A percentile compares a stretch with the other conserved stretches of the same genome.
Conservation (phyloP, 768 basidiomycete genomes). For the Xanthoconium purpureum region DNA sequence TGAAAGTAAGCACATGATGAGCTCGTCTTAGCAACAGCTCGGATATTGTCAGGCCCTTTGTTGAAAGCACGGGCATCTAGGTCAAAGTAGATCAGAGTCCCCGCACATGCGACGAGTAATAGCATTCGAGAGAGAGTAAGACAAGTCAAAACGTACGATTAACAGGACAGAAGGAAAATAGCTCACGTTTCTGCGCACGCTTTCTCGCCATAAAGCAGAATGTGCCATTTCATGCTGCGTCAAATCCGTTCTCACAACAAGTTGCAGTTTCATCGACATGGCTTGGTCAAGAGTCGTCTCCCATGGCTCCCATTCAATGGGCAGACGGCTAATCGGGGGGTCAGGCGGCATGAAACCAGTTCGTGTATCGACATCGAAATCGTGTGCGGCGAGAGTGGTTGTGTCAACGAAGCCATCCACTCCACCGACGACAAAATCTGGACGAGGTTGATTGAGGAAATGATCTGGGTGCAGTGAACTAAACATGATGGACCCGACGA, state of each 20-base stretch:
- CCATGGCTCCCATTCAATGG: conserved; percentile 66
- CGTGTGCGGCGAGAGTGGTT: conserved; percentile 72
- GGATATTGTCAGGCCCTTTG: conserved; percentile 43
- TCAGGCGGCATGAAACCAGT: conserved; percentile 91
- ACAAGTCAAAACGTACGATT: background rate
- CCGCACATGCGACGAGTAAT: background rate
- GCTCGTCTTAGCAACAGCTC: conserved; percentile 63
- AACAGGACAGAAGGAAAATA: background rate
- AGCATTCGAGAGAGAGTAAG: background rate
- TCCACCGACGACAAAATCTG: conserved; percentile 25
- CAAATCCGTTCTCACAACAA: conserved; percentile 46
- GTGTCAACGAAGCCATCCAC: conserved; percentile 39
- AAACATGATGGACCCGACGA: conserved; percentile 19
- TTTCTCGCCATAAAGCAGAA: conserved; percentile 53
- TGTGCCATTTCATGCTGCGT: conserved; percentile 34
- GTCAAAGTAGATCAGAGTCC: background rate
- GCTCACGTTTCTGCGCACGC: conserved; percentile 47
- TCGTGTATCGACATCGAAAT: conserved; percentile 88
- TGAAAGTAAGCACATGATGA: conserved; percentile 69
- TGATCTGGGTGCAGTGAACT: conserved; percentile 23
- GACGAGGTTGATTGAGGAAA: conserved; percentile 37
- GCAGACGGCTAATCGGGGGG: conserved; percentile 63
- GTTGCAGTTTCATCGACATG: conserved; percentile 45
- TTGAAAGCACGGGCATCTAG: conserved; percentile 56
- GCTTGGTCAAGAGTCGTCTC: conserved; percentile 58